Evolutionary conservation across 352 stramenopile genomes (phyloP), one percentile per base, ranked within the genome.

Genomic region (Globisporangium viniferum): DNA sequence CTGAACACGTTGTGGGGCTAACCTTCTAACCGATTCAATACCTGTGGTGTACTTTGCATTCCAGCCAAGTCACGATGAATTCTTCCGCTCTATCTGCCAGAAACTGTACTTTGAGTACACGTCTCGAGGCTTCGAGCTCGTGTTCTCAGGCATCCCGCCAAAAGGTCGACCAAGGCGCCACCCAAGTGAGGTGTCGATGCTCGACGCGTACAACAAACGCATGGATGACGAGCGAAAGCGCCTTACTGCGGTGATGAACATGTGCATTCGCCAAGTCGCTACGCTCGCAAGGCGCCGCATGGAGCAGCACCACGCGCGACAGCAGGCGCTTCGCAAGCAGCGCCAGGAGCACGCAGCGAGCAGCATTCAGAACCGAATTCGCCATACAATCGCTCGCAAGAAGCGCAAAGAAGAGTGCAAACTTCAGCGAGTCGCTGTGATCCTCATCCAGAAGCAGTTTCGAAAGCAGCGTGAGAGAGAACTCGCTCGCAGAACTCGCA

Each of bases 61-160:
- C 68, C 7, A 55, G 48, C 12, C 20, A 18, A 39, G 27, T 3
- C 29, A 18, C 7, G 29, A 59, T 18, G 39, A 54, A 0, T 49
- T 80, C 49, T 79, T 72, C 20, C 33, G 18, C 1, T 69, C 70
- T 20, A 62, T 86, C 6, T 77, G 68, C 57, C 65, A 69, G 7
- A 82, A 77, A 46, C 64, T 87, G 15, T 87, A 71, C 58, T 56
- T 84, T 35, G 76, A 79, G 67, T 82, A 83, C 55, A 84, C 77
- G 5, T 75, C 75, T 2, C 74, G 70, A 5, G 75, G 79, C 10
- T 80, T 82, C 44, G 77, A 84, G 57, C 56, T 84, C 12, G 56
- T 80, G 53, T 84, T 81, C 62, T 75, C 79, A 0, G 75, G 79
- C 0, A 44, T 83, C 5, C 73, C 76, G 12, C 64, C 77, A 6